Evolutionary conservation across 2,329 filamentous ascomycete genomes (phyloP).

Genomic region (Fusarium napiforme): DNA sequence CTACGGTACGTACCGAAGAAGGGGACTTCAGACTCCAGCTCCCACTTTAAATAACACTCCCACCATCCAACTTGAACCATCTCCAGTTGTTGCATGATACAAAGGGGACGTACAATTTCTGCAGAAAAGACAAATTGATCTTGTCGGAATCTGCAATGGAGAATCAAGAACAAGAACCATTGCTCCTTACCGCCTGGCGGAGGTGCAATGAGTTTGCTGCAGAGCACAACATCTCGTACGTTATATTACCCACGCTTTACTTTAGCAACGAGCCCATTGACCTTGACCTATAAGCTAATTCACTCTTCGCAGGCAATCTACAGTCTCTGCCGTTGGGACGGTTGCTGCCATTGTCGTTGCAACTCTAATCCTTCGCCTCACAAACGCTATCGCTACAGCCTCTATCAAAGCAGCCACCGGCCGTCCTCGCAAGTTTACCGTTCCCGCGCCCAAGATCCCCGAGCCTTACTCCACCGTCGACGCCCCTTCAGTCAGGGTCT

Average conservation of each 20-base stretch:
- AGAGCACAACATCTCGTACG: slow-evolving; percentile 43
- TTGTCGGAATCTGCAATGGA: slow-evolving; percentile 27
- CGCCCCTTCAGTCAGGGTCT: slow-evolving; percentile 70
- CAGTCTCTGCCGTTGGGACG: slow-evolving; percentile 46
- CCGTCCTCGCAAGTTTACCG: slow-evolving; percentile 65
- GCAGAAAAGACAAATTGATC: neutral
- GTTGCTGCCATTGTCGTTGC: slow-evolving; percentile 47
- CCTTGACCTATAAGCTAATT: neutral
- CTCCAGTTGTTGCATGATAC: slow-evolving; percentile 30
- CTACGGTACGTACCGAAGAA: slow-evolving; percentile 13
- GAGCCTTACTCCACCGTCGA: slow-evolving; percentile 68
- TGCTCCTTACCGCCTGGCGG: slow-evolving; percentile 35
- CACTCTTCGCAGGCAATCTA: slow-evolving; percentile 35
- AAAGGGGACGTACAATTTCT: slow-evolving; percentile 20
- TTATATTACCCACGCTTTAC: neutral
- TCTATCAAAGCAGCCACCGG: slow-evolving; percentile 47
- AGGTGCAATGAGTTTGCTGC: slow-evolving; percentile 35
- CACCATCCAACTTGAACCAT: slow-evolving; percentile 4
- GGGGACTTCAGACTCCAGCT: slow-evolving; percentile 15
- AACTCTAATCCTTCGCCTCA: slow-evolving; percentile 45
- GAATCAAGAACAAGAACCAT: slow-evolving; percentile 32
- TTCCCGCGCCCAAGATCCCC: slow-evolving; percentile 71
- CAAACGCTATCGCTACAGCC: slow-evolving; percentile 37
- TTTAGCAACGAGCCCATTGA: slow-evolving; percentile 13
- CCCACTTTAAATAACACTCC: slow-evolving; percentile 17